These are phyloP conservation scores for Pseudomassariella vexata DNA, from an alignment of 2,329 filamentous ascomycete species.

Conservation along the genomic window DNA sequence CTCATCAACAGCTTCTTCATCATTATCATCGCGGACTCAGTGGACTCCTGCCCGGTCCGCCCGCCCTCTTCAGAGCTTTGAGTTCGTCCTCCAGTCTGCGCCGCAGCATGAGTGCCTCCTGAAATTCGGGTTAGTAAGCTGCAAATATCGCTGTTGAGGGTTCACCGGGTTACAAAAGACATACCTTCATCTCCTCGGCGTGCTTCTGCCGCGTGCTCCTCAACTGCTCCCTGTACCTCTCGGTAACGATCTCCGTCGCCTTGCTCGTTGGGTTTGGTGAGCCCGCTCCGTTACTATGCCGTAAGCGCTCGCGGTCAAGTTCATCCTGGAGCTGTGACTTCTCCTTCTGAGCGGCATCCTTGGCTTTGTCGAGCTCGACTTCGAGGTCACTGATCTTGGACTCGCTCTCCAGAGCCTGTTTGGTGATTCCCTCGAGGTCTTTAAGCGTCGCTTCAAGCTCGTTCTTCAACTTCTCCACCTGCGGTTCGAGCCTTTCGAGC, in stretches of 20 bases:
- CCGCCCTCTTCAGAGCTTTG: conserved; percentile 20
- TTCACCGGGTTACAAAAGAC: conserved; percentile 7
- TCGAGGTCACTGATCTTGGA: conserved; percentile 26
- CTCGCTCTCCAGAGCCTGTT: conserved; percentile 26
- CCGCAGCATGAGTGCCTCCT: conserved; percentile 25
- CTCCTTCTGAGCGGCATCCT: conserved; percentile 20
- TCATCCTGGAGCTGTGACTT: conserved; percentile 25
- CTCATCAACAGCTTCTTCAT: background rate
- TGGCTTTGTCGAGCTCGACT: conserved; percentile 22
- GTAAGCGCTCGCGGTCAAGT: conserved; percentile 24
- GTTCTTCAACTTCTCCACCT: conserved; percentile 55
- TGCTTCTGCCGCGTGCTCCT: conserved; percentile 27
- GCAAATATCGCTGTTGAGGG: background rate
- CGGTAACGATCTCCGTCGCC: conserved; percentile 26
- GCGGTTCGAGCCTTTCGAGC: conserved; percentile 45
- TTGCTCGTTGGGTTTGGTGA: conserved; percentile 19
- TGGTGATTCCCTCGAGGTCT: conserved; percentile 24
- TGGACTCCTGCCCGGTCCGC: conserved; percentile 18
- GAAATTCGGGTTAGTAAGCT: background rate
- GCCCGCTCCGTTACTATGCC: conserved; percentile 15
- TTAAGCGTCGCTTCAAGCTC: conserved; percentile 51
- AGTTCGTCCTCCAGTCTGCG: conserved; percentile 27
- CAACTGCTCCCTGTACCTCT: conserved; percentile 24
- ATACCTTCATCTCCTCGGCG: conserved; percentile 26
- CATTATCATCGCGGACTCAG: conserved; percentile 5